Conservation (phyloP, 257 asterid genomes). For the Scutellaria minor region DNA sequence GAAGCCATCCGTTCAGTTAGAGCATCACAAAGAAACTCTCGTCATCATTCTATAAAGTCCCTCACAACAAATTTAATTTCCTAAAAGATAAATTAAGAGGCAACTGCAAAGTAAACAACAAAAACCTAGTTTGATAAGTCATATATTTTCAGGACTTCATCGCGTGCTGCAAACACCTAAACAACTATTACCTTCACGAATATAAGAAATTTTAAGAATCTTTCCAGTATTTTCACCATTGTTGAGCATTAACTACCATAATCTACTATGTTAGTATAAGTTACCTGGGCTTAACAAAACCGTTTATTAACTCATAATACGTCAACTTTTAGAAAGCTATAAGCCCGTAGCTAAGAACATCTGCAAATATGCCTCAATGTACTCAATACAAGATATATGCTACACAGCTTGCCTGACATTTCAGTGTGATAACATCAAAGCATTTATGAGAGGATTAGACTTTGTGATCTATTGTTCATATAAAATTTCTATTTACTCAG, state of each 20-base stretch:
- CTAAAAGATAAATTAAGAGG: background rate
- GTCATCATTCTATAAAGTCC: background rate
- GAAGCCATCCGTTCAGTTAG: constrained; percentile 22
- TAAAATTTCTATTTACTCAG: background rate
- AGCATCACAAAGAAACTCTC: constrained; percentile 4
- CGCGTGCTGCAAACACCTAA: constrained; percentile 15
- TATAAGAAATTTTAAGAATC: background rate
- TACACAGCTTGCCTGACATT: background rate
- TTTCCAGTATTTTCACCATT: constrained; percentile 12
- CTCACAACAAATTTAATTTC: constrained; percentile 15
- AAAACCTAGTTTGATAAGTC: background rate
- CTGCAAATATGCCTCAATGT: background rate
- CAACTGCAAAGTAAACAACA: background rate
- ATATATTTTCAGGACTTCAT: constrained; percentile 8
- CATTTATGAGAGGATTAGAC: constrained; percentile 3
- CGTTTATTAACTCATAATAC: constrained; percentile 9
- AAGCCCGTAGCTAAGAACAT: background rate
- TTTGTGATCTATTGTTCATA: background rate
- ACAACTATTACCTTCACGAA: constrained; percentile 15
- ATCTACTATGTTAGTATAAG: background rate
- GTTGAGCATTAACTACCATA: background rate
- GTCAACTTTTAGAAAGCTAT: constrained; percentile 11
- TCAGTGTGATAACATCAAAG: background rate
- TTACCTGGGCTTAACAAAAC: background rate
- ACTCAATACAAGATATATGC: background rate